These are phyloP conservation scores for Geopyxis carbonaria DNA, from an alignment of 495 filamentous ascomycete genomes.

Conservation along the genomic window DNA sequence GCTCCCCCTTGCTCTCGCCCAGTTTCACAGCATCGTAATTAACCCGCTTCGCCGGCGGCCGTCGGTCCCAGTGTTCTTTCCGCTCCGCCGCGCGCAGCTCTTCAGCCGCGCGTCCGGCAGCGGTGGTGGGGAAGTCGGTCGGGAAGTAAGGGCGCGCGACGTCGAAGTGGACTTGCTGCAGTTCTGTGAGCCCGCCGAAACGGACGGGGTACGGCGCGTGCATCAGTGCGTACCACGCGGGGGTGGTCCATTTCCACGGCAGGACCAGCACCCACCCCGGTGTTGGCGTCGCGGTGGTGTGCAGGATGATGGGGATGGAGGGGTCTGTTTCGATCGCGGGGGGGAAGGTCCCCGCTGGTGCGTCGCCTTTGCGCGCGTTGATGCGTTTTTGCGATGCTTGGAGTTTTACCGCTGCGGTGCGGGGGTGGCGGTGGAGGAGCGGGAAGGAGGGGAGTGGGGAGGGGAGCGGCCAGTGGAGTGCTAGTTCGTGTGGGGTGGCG, in stretches of 20 bases:
- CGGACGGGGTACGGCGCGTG: slow-evolving; percentile 61
- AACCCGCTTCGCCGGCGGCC: slow-evolving; percentile 64
- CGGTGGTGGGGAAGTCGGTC: slow-evolving; percentile 68
- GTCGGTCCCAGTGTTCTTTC: slow-evolving; percentile 53
- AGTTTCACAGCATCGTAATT: slow-evolving; percentile 64
- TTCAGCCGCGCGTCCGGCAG: slow-evolving; percentile 65
- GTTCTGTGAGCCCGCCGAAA: slow-evolving; percentile 68
- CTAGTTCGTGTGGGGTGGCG: no score
- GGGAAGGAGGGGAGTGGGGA: slow-evolving; percentile 33
- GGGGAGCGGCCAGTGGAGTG: slow-evolving; percentile 70
- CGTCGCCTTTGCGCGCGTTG: slow-evolving; percentile 61
- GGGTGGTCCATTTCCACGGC: slow-evolving; percentile 78
- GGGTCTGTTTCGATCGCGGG: slow-evolving; percentile 50
- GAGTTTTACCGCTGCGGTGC: slow-evolving; percentile 33
- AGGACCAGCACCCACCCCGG: slow-evolving; percentile 67
- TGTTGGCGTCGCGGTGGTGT: slow-evolving; percentile 32
- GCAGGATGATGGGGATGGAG: slow-evolving; percentile 58
- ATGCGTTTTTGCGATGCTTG: slow-evolving; percentile 72
- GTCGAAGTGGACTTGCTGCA: slow-evolving; percentile 69
- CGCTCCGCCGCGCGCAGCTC: slow-evolving; percentile 42
- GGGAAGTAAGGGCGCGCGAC: slow-evolving; percentile 32
- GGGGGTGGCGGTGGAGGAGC: slow-evolving; percentile 52
- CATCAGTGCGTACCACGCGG: slow-evolving; percentile 77
- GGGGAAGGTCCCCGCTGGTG: slow-evolving; percentile 46
- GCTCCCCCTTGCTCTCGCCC: slow-evolving; percentile 62